Evolutionary conservation across 306 rosid genomes (phyloP).

Genomic region (Senna tora): DNA sequence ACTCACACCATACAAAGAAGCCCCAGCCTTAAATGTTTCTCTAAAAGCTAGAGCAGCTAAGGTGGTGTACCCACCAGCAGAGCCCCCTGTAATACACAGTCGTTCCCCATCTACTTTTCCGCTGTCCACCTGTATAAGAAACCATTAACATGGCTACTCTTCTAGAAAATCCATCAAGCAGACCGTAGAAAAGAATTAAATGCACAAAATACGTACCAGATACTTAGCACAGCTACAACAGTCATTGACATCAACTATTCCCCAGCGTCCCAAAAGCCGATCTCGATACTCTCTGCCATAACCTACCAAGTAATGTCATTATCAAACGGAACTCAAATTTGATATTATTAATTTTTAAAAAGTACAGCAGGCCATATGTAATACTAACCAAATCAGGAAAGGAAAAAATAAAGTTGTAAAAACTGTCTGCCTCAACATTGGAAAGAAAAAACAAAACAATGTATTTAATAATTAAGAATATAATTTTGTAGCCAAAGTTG

Average conservation of each 20-base stretch:
- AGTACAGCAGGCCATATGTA: background rate
- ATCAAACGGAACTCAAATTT: slow-evolving; percentile 21
- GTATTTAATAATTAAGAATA: slow-evolving; percentile 34
- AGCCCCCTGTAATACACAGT: slow-evolving; percentile 87
- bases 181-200: slow-evolving; percentile 13
- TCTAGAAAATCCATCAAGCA: slow-evolving; percentile 20
- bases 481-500: slow-evolving; percentile 25
- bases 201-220: slow-evolving; percentile 60
- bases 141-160: background rate
- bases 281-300: slow-evolving; percentile 94
- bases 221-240: slow-evolving; percentile 91
- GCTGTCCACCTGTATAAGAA: slow-evolving; percentile 62
- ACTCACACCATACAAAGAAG: slow-evolving; percentile 94
- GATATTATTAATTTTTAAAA: background rate
- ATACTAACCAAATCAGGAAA: background rate
- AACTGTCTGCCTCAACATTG: background rate
- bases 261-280: slow-evolving; percentile 86
- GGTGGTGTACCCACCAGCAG: slow-evolving; percentile 99
- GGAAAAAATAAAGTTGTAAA: background rate
- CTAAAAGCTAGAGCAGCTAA: slow-evolving; percentile 88
- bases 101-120: slow-evolving; percentile 84
- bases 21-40: slow-evolving; percentile 81
- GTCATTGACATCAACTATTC: slow-evolving; percentile 94
- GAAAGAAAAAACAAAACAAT: background rate
- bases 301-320: slow-evolving; percentile 51